Base-by-base conservation (phyloP, 2,329 filamentous ascomycete species). In the Sarocladium oryzae region DNA sequence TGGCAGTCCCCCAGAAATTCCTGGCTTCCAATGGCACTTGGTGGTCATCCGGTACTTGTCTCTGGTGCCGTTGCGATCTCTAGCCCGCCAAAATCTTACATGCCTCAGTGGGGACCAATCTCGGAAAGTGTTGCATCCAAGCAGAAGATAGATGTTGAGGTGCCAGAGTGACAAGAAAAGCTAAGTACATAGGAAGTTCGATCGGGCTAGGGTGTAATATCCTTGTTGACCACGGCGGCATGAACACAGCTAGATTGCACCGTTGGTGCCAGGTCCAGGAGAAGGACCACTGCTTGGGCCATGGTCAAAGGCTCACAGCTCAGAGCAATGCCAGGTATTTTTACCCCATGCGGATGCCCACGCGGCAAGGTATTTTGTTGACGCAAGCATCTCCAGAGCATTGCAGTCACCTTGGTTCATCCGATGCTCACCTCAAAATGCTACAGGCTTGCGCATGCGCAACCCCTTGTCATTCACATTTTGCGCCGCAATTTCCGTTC, bases 191-290 rank as follows among this genome's bases (percentile, higher is more conserved):
- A 32, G 15, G n/a, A 9, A 37, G 6, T n/a, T 8, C 35, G 11
- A 37, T 18, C 11, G 6, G 35, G 35, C 35, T 5, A 37, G 5
- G 35, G 35, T 37, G 35, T n/a, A 40, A 40, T 7, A 28, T 28
- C 21, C 23, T 9, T 18, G 23, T 26, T 28, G 23, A 43, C 40
- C 28, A 30, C 28, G 28, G 18, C 37, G 37, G 40, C 40, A 43
- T 43, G 40, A 43, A 26, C 24, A 43, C 13, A 28, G 26, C 23
- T 20, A 43, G 40, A 43, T 43, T 43, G 40, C 40, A 26, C 26
- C 40, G 3, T 28, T 21, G 7, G 40, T 9, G 40, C 21, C 21
- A 43, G 20, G 37, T 21, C 23, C 37, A 40, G 37, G n/a, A n/a
- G n/a, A n/a, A n/a, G n/a, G n/a, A n/a, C n/a, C n/a, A n/a, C n/a